Conservation (phyloP, 2,329 filamentous ascomycete genomes). For the Aureobasidium uvarum region DNA sequence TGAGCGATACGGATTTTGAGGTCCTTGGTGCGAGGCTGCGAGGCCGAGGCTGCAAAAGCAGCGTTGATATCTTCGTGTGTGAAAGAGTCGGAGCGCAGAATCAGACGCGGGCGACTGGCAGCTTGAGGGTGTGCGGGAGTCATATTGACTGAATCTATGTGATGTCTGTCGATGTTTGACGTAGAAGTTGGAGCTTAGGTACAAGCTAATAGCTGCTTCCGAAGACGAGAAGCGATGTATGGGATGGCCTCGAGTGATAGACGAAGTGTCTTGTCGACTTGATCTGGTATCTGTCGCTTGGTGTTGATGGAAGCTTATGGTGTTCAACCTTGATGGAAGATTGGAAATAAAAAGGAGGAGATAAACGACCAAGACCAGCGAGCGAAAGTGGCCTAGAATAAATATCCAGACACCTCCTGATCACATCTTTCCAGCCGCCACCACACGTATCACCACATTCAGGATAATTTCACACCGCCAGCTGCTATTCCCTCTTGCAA, state of each 20-base stretch:
- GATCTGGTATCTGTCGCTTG: background rate
- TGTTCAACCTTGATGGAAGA: slow-evolving; percentile 2
- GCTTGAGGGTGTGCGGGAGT: slow-evolving; percentile 28
- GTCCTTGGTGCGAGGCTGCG: slow-evolving; percentile 28
- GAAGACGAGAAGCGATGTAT: background rate
- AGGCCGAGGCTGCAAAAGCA: slow-evolving; percentile 28
- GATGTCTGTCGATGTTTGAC: background rate
- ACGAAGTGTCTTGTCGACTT: background rate
- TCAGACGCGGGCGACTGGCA: slow-evolving; percentile 21
- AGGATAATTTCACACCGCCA: slow-evolving; percentile 9
- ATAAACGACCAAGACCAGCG: background rate
- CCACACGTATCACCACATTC: slow-evolving; percentile 1
- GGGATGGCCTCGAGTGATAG: background rate
- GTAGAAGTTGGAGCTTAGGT: too few relatives aligned
- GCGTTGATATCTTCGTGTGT: slow-evolving; percentile 28
- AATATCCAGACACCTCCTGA: slow-evolving; percentile 4
- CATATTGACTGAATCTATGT: slow-evolving; percentile 21
- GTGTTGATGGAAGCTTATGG: background rate
- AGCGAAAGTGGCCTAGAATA: background rate
- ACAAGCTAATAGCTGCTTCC: background rate
- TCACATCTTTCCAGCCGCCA: background rate
- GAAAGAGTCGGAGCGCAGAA: slow-evolving; percentile 28
- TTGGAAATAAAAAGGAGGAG: background rate
- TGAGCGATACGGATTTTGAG: slow-evolving; percentile 29
- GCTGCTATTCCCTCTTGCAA: background rate